Evolutionary conservation across 2,329 filamentous ascomycete species (phyloP).

Genomic region (Sphaerulina vaccinii): DNA sequence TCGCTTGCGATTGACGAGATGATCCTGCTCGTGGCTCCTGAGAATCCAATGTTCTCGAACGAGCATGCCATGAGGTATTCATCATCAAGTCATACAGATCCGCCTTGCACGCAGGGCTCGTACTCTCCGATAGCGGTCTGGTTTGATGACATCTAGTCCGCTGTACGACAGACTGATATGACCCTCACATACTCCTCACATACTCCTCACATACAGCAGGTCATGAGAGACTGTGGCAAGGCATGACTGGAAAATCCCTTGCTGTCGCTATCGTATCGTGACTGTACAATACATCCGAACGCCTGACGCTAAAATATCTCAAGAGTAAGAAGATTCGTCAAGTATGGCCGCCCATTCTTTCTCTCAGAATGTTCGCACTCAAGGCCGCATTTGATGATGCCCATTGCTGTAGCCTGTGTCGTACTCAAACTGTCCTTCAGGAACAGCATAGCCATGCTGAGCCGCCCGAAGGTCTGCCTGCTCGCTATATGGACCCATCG

Average conservation of each 20-base stretch:
- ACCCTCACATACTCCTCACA: too few relatives aligned
- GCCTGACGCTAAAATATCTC: slow-evolving; percentile 6
- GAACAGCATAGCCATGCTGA: slow-evolving; percentile 42
- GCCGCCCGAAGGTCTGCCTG: slow-evolving; percentile 11
- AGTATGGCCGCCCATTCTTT: neutral
- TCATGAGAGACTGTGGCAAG: neutral
- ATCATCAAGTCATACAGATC: neutral
- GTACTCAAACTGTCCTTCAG: slow-evolving; percentile 46
- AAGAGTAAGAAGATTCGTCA: slow-evolving; percentile 3
- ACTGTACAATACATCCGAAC: neutral
- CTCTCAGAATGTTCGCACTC: neutral
- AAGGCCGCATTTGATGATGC: slow-evolving; percentile 6
- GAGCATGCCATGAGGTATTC: neutral
- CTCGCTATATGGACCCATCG: slow-evolving; percentile 34
- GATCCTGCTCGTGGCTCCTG: neutral
- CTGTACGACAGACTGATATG: too few relatives aligned
- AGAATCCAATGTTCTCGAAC: neutral
- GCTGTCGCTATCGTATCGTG: slow-evolving; percentile 7
- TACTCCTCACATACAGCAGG: neutral
- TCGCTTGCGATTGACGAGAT: neutral
- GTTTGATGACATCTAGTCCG: neutral
- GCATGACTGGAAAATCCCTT: slow-evolving; percentile 2
- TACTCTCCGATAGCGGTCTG: neutral
- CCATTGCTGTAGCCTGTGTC: slow-evolving; percentile 42
- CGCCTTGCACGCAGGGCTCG: neutral